Base-by-base conservation (phyloP, 2,329 filamentous ascomycete genomes). In the Fusarium sp. region DNA sequence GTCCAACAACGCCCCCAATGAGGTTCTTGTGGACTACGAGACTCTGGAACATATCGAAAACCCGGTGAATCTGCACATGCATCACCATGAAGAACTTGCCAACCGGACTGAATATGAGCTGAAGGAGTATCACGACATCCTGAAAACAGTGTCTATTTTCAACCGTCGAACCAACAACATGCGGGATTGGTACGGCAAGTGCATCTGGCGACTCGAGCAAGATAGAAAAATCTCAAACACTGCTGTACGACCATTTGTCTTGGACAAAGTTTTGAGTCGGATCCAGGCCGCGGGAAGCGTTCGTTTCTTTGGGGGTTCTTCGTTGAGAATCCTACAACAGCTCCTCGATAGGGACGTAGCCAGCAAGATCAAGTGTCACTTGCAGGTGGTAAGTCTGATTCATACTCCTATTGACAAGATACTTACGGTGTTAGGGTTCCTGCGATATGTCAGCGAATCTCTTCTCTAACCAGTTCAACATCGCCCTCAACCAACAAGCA, bases 51-150 rank as follows among this genome's bases (percentile, higher is more conserved):
- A 83, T 66, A 78, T 84, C 38, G 79, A 83, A 41, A 82, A 77
- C 39, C 78, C 82, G 4, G 88, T 88, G 5, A 84, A 89, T 36
- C 88, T 88, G 7, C 86, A 86, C 47, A 63, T 73, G 17, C 74
- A 76, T 18, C 70, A 72, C 22, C 73, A 76, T 35, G 74, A 76
- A 50, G 74, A 76, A 41, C 65, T 76, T 7, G 63, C 69, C n/a
- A 65, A 65, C 4, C 74, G 74, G 15, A 71, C 55, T 27, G 54
- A 56, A 27, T 49, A 68, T 3, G 71, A 76, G 35, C 55, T 76
- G 15, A 44, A 55, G 14, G 5, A 15, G 11, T 73, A 74, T 15
- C 27, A 69, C 9, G 25, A 15, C 11, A 74, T 70, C 14, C 60
- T 76, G 50, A 36, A 9, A 15, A 39, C 44, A 3, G 25, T 68